A percentile compares a stretch with the other conserved stretches of the same genome.
phyloP scores from a whole-genome alignment of 202 grass and related monocot species.

The Schoenoplectus triqueter region DNA sequence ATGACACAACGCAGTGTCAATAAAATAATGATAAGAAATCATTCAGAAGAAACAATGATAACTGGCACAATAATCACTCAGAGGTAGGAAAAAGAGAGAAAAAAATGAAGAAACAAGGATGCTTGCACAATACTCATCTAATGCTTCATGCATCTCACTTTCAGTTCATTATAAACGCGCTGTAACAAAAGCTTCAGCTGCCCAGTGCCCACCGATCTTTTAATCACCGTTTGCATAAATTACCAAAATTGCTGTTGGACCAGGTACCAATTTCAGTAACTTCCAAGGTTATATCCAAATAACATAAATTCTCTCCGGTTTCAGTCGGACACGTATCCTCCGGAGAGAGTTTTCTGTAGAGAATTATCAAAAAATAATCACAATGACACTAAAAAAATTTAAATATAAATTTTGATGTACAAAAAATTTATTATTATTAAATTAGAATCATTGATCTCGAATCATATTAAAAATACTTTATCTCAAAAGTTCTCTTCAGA shows the following conservation, averaged over 20 bases:
- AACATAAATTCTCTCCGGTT: not conserved
- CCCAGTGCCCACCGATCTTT: not conserved
- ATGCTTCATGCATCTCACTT: not conserved
- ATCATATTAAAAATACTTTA: too few relatives aligned
- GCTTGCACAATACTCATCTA: slow-evolving; percentile 25
- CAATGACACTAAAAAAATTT: too few relatives aligned
- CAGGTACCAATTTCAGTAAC: not conserved
- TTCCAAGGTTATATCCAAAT: not conserved
- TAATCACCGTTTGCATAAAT: not conserved
- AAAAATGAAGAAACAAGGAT: not conserved
- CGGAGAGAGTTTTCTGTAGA: too few relatives aligned
- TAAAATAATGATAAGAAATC: not conserved
- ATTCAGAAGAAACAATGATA: slow-evolving; percentile 30
- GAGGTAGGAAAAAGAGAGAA: not conserved
- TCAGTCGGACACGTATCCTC: too few relatives aligned
- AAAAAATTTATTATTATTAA: too few relatives aligned
- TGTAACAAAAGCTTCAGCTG: not conserved
- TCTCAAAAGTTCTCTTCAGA: too few relatives aligned
- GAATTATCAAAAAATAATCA: too few relatives aligned
- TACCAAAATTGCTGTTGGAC: not conserved
- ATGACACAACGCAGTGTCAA: not conserved
- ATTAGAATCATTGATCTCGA: too few relatives aligned
- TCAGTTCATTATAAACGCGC: not conserved
- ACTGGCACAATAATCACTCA: not conserved
- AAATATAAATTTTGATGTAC: too few relatives aligned